phyloP scores from a whole-genome alignment of 106 monocot genomes.

The Xerophyta viscosa region DNA sequence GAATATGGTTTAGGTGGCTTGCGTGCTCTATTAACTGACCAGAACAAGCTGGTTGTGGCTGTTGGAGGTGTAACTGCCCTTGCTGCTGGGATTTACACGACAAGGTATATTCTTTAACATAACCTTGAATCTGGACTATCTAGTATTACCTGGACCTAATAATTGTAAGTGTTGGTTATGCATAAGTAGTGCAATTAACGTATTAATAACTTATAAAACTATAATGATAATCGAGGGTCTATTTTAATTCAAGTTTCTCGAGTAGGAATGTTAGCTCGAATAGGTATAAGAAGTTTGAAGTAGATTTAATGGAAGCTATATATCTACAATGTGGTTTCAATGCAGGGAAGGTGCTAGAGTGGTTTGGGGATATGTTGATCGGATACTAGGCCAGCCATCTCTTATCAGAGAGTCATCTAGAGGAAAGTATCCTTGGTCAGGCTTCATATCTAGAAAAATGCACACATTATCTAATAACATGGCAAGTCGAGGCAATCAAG shows the following conservation, averaged over 20 bases:
- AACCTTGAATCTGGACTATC: too few relatives aligned
- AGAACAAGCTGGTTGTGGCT: slow-evolving; percentile 83
- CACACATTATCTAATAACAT: slow-evolving; percentile 29
- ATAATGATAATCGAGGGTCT: too few relatives aligned
- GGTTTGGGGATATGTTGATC: slow-evolving; percentile 91
- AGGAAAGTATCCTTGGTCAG: slow-evolving; percentile 96
- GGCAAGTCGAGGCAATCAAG: slow-evolving; percentile 14
- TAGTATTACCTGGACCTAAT: too few relatives aligned
- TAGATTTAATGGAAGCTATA: too few relatives aligned
- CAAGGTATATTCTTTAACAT: slow-evolving; percentile 62
- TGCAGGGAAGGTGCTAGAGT: slow-evolving; percentile 93
- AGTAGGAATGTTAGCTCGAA: too few relatives aligned
- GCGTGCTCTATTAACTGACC: slow-evolving; percentile 77
- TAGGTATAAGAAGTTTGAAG: too few relatives aligned
- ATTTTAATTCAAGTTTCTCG: too few relatives aligned
- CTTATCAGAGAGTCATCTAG: slow-evolving; percentile 88
- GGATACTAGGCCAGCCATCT: slow-evolving; percentile 94
- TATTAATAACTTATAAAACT: too few relatives aligned
- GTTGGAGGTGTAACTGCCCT: slow-evolving; percentile 91
- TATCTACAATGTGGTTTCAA: background rate
- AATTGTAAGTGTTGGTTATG: too few relatives aligned
- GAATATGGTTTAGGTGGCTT: slow-evolving; percentile 95
- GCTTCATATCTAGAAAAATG: slow-evolving; percentile 47
- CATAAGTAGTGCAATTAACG: too few relatives aligned
- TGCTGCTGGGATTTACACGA: slow-evolving; percentile 90